Percentiles rank a stretch among this genome's conserved stretches.
These are phyloP conservation scores for Ophiostoma sp. DNA, from an alignment of 2,329 filamentous ascomycete species.

Conservation along the genomic window DNA sequence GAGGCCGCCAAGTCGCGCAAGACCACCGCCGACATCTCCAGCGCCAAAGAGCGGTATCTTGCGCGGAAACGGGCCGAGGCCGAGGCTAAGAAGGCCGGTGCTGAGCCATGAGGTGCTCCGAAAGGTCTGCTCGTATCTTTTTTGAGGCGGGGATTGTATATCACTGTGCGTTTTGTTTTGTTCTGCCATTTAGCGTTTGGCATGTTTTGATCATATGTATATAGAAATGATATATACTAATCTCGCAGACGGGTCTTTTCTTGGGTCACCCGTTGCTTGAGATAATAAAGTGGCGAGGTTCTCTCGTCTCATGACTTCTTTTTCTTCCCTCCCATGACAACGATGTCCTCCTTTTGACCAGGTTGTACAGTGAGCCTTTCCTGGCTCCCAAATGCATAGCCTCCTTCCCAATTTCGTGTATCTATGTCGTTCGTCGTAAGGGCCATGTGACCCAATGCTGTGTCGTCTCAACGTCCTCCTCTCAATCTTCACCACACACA, in stretches of 20 bases:
- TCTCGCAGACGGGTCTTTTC: not conserved
- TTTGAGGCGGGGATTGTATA: not conserved
- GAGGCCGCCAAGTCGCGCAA: conserved; percentile 73
- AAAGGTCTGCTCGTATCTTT: too few species aligned
- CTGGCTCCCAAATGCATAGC: not conserved
- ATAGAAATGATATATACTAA: not conserved
- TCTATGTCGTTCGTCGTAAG: not conserved
- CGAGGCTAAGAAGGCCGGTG: conserved; percentile 56
- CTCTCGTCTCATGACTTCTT: not conserved
- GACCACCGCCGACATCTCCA: conserved; percentile 72
- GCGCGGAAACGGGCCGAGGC: conserved; percentile 74
- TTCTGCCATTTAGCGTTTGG: not conserved
- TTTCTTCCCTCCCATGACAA: not conserved
- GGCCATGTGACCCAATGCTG: not conserved
- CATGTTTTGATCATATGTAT: not conserved
- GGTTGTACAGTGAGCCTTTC: conserved; percentile 10
- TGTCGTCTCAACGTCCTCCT: not conserved
- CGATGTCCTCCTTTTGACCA: not conserved
- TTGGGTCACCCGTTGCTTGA: not conserved
- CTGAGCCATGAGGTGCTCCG: not conserved
- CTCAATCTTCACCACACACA: not conserved
- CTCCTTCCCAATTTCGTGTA: not conserved
- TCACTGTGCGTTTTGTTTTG: not conserved
- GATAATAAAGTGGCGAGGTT: conserved; percentile 10
- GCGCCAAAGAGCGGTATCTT: conserved; percentile 77